Evolutionary conservation across 345 rosid genomes (phyloP), one percentile per base, ranked within the genome.

Genomic region (Populus nigra): DNA sequence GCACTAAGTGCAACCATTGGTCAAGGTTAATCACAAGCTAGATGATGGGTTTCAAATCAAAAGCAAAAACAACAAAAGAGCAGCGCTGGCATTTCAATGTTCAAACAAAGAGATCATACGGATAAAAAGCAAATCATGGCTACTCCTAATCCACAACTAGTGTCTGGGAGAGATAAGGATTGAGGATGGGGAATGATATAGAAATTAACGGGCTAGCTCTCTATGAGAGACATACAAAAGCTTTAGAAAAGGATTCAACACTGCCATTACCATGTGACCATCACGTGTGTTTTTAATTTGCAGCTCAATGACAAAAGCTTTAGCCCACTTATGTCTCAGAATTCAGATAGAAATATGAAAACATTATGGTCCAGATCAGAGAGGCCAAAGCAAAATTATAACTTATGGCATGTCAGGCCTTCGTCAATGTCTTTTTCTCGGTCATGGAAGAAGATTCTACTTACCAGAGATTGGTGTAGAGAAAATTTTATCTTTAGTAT

Each of bases 171-270:
- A 43, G 45, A 69, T 53, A 68, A 68, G 74, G 65, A 13, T 20
- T 33, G 45, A 69, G 2, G 15, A 57, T 39, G 49, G 67, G 75
- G 76, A 59, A 75, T 4, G n/a, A 20, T 2, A 0, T 11, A 33
- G 69, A 77, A 73, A 76, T 72, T 67, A 59, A 57, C 11, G 45
- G 10, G 12, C 45, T 2, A 41, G 12, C 27, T 39, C 23, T 27
- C 25, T 36, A 68, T 29, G 49, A 66, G 35, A 33, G 47, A 49
- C 53, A 11, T 49, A 67, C 27, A 62, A 69, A 71, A 13, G 45
- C 3, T 22, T 23, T 35, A 8, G 76, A 76, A 72, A 81, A 76
- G 50, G 77, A 76, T 72, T 73, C 65, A 49, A 33, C 70, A 72
- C 10, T 31, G 33, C 33, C 71, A 36, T 61, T 47, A 35, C 67